phyloP scores from a whole-genome alignment of 352 stramenopile species.

The Phytopythium delawarense region DNA sequence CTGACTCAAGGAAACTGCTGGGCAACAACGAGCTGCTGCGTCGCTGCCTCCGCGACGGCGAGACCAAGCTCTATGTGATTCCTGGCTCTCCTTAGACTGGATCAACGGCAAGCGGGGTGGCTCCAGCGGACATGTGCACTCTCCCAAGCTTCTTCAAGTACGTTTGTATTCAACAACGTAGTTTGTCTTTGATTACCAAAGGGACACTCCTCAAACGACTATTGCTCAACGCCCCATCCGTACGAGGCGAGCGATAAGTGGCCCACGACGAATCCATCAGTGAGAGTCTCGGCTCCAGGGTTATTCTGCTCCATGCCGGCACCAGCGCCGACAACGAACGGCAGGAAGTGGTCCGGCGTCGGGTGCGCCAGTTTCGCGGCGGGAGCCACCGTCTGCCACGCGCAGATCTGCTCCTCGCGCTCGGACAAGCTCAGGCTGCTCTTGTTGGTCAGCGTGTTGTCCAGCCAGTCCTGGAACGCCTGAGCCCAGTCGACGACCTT shows the following conservation, averaged over 20 bases:
- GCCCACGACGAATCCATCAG: conserved; percentile 27
- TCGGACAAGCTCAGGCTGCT: conserved; percentile 20
- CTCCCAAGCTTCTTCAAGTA: not conserved
- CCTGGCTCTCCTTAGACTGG: conserved; percentile 6
- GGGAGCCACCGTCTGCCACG: conserved; percentile 31
- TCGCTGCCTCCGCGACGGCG: conserved; percentile 19
- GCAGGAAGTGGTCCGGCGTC: conserved; percentile 45
- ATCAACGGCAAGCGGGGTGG: not conserved
- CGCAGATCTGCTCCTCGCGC: conserved; percentile 18
- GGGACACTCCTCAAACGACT: not conserved
- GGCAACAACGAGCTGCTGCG: conserved; percentile 15
- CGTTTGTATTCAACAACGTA: not conserved
- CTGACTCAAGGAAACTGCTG: conserved; percentile 13
- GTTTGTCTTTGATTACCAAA: not conserved
- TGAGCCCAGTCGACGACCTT: no score
- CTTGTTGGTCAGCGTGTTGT: conserved; percentile 22
- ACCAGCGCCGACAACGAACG: conserved; percentile 48
- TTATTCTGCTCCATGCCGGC: conserved; percentile 41
- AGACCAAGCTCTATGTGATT: conserved; percentile 23
- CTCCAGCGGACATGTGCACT: not conserved
- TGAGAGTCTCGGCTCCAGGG: conserved; percentile 24
- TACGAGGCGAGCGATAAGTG: conserved; percentile 41
- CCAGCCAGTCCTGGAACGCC: conserved; percentile 33
- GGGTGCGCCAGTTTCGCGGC: conserved; percentile 32
- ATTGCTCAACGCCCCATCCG: conserved; percentile 31